Conservation (phyloP, 2,329 filamentous ascomycete species). For the Chrysoporthe cubensis region DNA sequence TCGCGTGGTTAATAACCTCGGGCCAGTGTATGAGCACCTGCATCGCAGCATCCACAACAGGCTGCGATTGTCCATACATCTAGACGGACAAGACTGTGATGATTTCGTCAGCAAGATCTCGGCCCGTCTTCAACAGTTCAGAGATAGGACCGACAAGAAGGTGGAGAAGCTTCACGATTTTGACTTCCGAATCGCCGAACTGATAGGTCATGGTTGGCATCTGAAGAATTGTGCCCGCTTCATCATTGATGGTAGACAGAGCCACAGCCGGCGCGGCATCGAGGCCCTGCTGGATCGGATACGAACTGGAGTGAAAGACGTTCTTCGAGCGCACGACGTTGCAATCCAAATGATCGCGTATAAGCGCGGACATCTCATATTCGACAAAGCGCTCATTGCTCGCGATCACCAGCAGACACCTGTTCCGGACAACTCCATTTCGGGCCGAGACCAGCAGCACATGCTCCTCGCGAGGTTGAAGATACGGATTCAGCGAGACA, state of each 20-base stretch:
- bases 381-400: conserved; percentile 53
- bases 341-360: conserved; percentile 52
- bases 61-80: conserved; percentile 50
- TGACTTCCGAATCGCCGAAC: conserved; percentile 50
- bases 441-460: conserved; percentile 32
- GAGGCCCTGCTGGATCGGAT: conserved; percentile 56
- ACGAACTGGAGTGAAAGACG: conserved; percentile 53
- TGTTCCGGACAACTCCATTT: background rate
- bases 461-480: conserved; percentile 45
- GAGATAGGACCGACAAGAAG: conserved; percentile 47
- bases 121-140: conserved; percentile 40
- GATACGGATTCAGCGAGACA: conserved; percentile 51
- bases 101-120: conserved; percentile 49
- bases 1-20: conserved; percentile 54
- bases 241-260: conserved; percentile 45
- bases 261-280: conserved; percentile 49
- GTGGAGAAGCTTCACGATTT: conserved; percentile 51
- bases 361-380: conserved; percentile 57
- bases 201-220: conserved; percentile 51
- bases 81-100: conserved; percentile 47
- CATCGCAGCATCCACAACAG: conserved; percentile 48
- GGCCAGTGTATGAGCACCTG: conserved; percentile 51
- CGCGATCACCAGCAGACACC: conserved; percentile 39
- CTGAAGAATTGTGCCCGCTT: conserved; percentile 52
- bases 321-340: conserved; percentile 51